Evolutionary conservation across 768 basidiomycete species (phyloP), one percentile per base, ranked within the genome.

Genomic region (Leccinellum rugosiceps): DNA sequence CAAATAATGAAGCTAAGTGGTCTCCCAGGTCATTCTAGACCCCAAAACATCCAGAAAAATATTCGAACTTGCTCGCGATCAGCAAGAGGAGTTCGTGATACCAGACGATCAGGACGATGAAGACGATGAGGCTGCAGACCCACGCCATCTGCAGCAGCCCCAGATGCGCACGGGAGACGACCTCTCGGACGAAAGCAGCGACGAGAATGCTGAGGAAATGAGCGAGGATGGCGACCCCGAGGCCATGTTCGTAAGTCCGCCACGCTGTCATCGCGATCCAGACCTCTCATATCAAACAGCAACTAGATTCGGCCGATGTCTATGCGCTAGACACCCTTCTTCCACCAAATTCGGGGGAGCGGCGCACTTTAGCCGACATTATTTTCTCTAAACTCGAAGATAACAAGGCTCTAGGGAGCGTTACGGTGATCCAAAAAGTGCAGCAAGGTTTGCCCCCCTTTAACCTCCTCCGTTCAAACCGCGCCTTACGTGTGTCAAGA

Each of bases 341-440:
- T 44, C 93, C 93, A 38, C 75, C 84, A 14, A 91, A 87, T 72
- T 79, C 83, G 15, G 81, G 82, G 7, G 87, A 91, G 70, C 83
- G 92, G 46, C 82, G 83, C 71, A 98, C 96, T 3, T 77, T 99
- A 30, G 97, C 97, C 30, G 97, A 99, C 70, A 79, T 98, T n/a
- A 99, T 98, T 58, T 92, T 99, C 68, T 82, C 90, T 25, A 98
- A 98, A 75, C 79, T 99, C 23, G 88, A 95, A 57, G 82, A 79
- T 56, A 80, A 77, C 50, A 84, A 87, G 60, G 17, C 38, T 41
- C 71, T 79, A 4, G 76, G 77, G 46, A 77, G 80, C 38, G 71
- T 83, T 8, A 79, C 82, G 10, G 75, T 81, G 28, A 84, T 86
- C 54, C 80, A 81, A 68, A 84, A 84, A 64, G 80, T 83, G 8